Evolutionary conservation across 2,329 filamentous ascomycete genomes (phyloP).

Genomic region (Sporothrix schenckii): DNA sequence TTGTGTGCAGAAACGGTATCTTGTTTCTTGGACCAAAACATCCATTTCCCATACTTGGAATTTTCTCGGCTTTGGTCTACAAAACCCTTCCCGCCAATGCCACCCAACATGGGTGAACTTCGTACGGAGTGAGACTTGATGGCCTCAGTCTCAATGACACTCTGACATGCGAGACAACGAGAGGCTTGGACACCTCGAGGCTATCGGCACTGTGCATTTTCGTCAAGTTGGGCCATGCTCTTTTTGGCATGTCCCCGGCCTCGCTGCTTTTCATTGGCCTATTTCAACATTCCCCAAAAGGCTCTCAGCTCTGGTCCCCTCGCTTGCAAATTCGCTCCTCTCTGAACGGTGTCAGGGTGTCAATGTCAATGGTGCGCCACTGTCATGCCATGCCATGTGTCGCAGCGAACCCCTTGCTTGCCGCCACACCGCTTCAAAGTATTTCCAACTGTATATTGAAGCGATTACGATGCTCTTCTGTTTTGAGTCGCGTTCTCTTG

Average conservation of each 20-base stretch:
- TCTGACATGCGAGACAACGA: not conserved
- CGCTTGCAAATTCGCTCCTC: not conserved
- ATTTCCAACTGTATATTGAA: too few species aligned
- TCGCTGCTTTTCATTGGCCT: not conserved
- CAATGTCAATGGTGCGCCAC: not conserved
- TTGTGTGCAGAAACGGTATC: not conserved
- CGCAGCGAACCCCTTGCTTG: not conserved
- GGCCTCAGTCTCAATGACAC: too few species aligned
- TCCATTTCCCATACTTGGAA: too few species aligned
- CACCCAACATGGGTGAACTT: too few species aligned
- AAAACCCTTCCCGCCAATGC: too few species aligned
- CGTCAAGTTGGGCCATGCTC: not conserved
- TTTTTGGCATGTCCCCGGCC: conserved; percentile 11
- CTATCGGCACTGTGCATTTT: not conserved
- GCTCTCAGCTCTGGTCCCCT: not conserved
- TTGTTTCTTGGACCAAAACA: too few species aligned
- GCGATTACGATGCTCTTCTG: too few species aligned
- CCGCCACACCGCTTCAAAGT: not conserved
- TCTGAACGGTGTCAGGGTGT: not conserved
- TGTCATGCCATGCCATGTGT: conserved; percentile 5
- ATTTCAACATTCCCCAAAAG: not conserved
- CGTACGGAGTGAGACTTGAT: too few species aligned
- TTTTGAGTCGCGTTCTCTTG: too few species aligned
- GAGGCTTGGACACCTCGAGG: not conserved
- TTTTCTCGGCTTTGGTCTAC: too few species aligned